A percentile compares a stretch with the other conserved stretches of the same genome.
Conservation (phyloP, 139 green algal genomes). For the Chlamydomonas sp. region DNA sequence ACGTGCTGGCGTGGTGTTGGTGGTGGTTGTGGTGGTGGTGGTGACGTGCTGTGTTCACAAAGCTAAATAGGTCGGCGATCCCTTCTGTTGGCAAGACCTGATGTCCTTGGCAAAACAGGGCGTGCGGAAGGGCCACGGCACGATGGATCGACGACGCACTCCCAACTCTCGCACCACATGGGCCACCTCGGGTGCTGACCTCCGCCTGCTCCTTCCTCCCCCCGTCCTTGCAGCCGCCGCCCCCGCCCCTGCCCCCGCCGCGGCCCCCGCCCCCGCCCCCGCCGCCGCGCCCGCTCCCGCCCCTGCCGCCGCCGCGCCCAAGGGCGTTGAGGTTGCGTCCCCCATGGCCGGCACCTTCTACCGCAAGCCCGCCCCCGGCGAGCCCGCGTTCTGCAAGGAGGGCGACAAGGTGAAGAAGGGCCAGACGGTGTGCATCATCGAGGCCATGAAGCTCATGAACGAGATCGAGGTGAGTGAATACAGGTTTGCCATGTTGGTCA, state of each 20-base stretch:
- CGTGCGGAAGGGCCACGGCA: too few species aligned
- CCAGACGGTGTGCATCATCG: slow-evolving; percentile 96
- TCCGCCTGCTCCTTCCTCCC: neutral
- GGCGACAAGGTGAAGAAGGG: slow-evolving; percentile 94
- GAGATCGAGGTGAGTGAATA: slow-evolving; percentile 87
- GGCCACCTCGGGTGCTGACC: too few species aligned
- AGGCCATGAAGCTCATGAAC: slow-evolving; percentile 99
- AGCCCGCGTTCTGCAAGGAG: slow-evolving; percentile 91
- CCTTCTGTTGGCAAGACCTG: too few species aligned
- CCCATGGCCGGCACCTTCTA: slow-evolving; percentile 76
- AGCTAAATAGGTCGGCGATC: too few species aligned
- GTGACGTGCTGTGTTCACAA: too few species aligned
- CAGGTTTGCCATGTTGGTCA: too few species aligned
- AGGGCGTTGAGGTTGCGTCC: slow-evolving; percentile 68
- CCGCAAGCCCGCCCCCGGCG: slow-evolving; percentile 85
- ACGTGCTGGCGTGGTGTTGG: too few species aligned
- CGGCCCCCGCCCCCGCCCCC: slow-evolving; percentile 55
- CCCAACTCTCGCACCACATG: too few species aligned
- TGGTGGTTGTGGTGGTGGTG: too few species aligned
- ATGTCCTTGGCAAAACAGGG: too few species aligned
- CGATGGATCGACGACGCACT: too few species aligned
- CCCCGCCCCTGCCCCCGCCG: slow-evolving; percentile 21
- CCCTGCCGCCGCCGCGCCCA: slow-evolving; percentile 54
- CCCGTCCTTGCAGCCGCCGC: slow-evolving; percentile 17
- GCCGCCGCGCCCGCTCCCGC: slow-evolving; percentile 68